A percentile compares a stretch with the other conserved stretches of the same genome.
phyloP scores from a whole-genome alignment of 1,284 basidiomycete species.

The Spongispora temasekensis region DNA sequence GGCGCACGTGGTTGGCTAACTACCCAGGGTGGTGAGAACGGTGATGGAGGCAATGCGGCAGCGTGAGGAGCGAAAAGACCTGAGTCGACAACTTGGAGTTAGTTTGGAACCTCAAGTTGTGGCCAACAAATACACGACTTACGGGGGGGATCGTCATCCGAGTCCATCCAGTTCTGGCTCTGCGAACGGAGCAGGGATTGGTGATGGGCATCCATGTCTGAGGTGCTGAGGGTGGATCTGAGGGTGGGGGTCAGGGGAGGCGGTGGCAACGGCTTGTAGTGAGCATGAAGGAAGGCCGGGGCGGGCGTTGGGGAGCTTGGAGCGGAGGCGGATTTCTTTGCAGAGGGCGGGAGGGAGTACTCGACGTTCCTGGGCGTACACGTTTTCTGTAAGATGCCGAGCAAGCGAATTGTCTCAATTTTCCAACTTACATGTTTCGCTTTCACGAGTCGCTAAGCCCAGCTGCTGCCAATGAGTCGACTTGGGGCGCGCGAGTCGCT shows the following conservation, averaged over 20 bases:
- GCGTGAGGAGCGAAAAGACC: conserved; percentile 36
- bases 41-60: conserved; percentile 35
- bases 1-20: conserved; percentile 35
- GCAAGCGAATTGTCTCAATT: no score
- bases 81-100: conserved; percentile 22
- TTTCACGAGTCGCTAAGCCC: no score
- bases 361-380: conserved; percentile 24
- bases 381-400: background rate
- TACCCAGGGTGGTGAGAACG: conserved; percentile 32
- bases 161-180: conserved; percentile 32
- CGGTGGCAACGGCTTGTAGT: conserved; percentile 32
- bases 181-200: conserved; percentile 16
- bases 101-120: conserved; percentile 15
- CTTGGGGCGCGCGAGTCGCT: no score
- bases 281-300: conserved; percentile 11
- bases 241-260: conserved; percentile 24
- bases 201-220: conserved; percentile 31
- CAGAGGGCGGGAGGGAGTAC: conserved; percentile 27
- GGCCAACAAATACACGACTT: conserved; percentile 30
- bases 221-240: conserved; percentile 17
- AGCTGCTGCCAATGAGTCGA: no score
- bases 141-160: conserved; percentile 17
- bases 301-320: conserved; percentile 26
- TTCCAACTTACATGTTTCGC: conserved; percentile 32
- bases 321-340: conserved; percentile 30